These are phyloP conservation scores for Datura wrightii DNA, from an alignment of 257 asterid genomes.

Conservation along the genomic window DNA sequence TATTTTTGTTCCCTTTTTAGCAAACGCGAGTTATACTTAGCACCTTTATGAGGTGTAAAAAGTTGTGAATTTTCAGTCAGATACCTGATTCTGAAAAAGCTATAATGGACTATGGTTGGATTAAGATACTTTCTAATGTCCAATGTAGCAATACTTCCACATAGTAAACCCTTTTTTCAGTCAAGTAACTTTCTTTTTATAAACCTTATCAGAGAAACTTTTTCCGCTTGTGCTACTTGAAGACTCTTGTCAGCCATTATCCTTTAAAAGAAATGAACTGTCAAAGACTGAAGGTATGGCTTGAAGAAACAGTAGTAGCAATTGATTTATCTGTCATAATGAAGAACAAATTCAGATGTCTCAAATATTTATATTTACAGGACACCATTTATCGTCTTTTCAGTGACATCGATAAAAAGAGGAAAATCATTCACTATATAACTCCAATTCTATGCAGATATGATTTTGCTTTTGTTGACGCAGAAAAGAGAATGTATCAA, in stretches of 20 bases:
- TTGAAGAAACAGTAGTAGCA: not conserved
- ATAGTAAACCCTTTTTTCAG: not conserved
- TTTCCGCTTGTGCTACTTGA: not conserved
- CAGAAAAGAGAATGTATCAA: conserved; percentile 91
- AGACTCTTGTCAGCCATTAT: not conserved
- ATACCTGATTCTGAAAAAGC: not conserved
- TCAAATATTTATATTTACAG: not conserved
- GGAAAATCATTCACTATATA: conserved; percentile 25
- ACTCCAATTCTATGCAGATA: conserved; percentile 55
- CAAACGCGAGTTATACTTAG: not conserved
- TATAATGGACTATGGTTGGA: not conserved
- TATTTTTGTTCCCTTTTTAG: not conserved
- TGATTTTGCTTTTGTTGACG: conserved; percentile 94
- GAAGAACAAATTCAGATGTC: not conserved
- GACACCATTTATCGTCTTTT: not conserved
- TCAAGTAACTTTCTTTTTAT: not conserved
- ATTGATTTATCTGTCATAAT: not conserved
- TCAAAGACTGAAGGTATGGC: not conserved
- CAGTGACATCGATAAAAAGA: not conserved
- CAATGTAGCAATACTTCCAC: not conserved
- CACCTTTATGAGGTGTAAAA: not conserved
- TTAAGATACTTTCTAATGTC: not conserved
- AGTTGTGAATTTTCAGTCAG: not conserved
- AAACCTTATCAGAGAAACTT: not conserved
- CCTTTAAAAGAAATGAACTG: not conserved